Evolutionary conservation across 2,329 filamentous ascomycete genomes (phyloP).

Genomic region (Colletotrichum lentis): DNA sequence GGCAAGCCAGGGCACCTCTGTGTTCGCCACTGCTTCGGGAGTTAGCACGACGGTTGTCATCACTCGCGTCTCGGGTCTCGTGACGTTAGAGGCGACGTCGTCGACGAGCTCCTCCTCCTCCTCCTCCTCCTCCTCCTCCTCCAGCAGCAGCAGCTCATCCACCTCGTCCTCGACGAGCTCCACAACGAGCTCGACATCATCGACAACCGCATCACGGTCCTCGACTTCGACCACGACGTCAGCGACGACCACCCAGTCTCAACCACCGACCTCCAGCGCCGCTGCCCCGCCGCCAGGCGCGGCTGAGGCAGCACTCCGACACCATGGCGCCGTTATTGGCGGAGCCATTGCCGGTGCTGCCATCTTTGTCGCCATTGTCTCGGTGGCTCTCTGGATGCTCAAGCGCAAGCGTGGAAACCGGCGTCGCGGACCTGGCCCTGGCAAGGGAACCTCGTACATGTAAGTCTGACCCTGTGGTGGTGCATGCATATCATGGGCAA

Average conservation of each 20-base stretch:
- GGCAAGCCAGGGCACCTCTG: conserved; percentile 58
- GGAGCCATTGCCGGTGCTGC: conserved; percentile 62
- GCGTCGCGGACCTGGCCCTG: conserved; percentile 53
- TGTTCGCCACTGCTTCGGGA: conserved; percentile 57
- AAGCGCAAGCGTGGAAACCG: conserved; percentile 54
- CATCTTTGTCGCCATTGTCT: conserved; percentile 53
- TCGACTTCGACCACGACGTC: conserved; percentile 28
- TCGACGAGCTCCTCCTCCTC: conserved; percentile 37
- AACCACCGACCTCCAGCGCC: conserved; percentile 37
- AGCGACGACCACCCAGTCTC: conserved; percentile 28
- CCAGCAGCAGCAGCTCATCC: conserved; percentile 26
- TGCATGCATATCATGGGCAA: not conserved
- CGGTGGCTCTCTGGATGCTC: conserved; percentile 54
- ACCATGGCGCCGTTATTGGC: conserved; percentile 60
- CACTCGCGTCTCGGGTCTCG: conserved; percentile 50
- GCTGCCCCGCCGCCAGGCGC: conserved; percentile 39
- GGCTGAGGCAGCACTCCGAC: conserved; percentile 45
- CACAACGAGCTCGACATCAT: conserved; percentile 11
- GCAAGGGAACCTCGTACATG: conserved; percentile 51
- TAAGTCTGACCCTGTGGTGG: conserved; percentile 47
- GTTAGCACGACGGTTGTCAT: conserved; percentile 49
- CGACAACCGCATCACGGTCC: conserved; percentile 23
- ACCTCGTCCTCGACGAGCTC: conserved; percentile 25
- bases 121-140: too few species aligned
- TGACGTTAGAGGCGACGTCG: conserved; percentile 47